phyloP scores from a whole-genome alignment of 208 protist species.

The Trypanosoma melophagium region DNA sequence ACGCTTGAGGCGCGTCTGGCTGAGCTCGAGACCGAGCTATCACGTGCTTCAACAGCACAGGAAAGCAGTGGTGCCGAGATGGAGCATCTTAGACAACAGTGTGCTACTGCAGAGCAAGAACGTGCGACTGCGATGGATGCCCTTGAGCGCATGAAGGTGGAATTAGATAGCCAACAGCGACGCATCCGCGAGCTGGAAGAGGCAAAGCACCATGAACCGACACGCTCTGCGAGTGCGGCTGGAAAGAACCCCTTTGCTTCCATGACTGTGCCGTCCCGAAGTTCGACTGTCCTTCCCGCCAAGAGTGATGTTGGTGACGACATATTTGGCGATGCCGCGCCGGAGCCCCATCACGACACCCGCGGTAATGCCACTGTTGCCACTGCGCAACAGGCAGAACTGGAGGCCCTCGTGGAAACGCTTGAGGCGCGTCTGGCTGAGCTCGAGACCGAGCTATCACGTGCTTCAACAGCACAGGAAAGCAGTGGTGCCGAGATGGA shows the following conservation, averaged over 20 bases:
- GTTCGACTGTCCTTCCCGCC: too few relatives aligned
- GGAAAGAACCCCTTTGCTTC: constrained; percentile 5
- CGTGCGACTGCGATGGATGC: constrained; percentile 40
- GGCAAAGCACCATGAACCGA: not conserved
- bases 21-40: too few relatives aligned
- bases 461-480: too few relatives aligned
- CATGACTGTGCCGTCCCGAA: not conserved
- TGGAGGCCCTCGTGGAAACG: not conserved
- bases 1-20: too few relatives aligned
- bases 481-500: constrained; percentile 32
- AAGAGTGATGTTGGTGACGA: not conserved
- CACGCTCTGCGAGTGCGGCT: not conserved
- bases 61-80: constrained; percentile 25
- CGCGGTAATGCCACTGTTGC: not conserved
- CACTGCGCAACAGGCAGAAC: not conserved
- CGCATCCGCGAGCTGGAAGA: constrained; percentile 17
- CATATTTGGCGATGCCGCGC: not conserved
- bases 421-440: too few relatives aligned
- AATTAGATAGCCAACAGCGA: constrained; percentile 29
- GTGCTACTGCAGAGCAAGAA: constrained; percentile 45
- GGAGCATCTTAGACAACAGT: constrained; percentile 41
- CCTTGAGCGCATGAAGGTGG: constrained; percentile 31
- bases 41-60: too few relatives aligned
- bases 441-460: too few relatives aligned
- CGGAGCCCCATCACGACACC: not conserved